Conservation (phyloP, 73 alveolate genomes). For the Paramecium caudatum region DNA sequence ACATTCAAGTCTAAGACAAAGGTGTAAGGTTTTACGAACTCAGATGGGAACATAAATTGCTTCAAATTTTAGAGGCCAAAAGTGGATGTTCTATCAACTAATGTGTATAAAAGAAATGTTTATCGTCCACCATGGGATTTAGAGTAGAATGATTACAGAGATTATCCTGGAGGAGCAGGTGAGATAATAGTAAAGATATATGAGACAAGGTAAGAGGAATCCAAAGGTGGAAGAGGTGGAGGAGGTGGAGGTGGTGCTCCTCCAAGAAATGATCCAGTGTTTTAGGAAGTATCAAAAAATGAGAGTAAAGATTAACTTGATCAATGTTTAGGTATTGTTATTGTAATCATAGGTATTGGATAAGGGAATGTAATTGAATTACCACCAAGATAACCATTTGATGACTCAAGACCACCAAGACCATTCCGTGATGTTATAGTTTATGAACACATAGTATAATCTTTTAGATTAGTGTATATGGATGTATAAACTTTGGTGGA, state of each 20-base stretch:
- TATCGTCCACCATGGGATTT: conserved; percentile 66
- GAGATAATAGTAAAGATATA: conserved; percentile 56
- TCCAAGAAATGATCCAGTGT: not conserved
- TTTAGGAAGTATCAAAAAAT: not conserved
- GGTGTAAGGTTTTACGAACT: conserved; percentile 20
- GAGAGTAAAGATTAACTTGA: not conserved
- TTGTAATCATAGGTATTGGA: conserved; percentile 33
- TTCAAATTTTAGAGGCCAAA: conserved; percentile 51
- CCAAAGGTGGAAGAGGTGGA: conserved; percentile 20
- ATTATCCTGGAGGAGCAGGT: conserved; percentile 64
- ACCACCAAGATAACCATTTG: conserved; percentile 28
- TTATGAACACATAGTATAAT: conserved; percentile 27
- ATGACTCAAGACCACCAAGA: conserved; percentile 8
- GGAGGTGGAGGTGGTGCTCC: conserved; percentile 50
- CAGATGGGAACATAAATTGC: not conserved
- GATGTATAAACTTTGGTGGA: conserved; percentile 13
- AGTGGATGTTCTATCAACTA: not conserved
- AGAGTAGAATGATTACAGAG: conserved; percentile 7
- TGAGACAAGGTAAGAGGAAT: not conserved
- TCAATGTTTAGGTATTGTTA: conserved; percentile 1
- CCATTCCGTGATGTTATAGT: conserved; percentile 10
- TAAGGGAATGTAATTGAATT: conserved; percentile 53
- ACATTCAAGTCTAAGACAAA: conserved; percentile 15
- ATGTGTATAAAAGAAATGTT: not conserved
- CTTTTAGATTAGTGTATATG: conserved; percentile 21